Evolutionary conservation across 371 early-diverging fungal species (phyloP), one percentile per base, ranked within the genome.

Genomic region (Mortierella polycephala): DNA sequence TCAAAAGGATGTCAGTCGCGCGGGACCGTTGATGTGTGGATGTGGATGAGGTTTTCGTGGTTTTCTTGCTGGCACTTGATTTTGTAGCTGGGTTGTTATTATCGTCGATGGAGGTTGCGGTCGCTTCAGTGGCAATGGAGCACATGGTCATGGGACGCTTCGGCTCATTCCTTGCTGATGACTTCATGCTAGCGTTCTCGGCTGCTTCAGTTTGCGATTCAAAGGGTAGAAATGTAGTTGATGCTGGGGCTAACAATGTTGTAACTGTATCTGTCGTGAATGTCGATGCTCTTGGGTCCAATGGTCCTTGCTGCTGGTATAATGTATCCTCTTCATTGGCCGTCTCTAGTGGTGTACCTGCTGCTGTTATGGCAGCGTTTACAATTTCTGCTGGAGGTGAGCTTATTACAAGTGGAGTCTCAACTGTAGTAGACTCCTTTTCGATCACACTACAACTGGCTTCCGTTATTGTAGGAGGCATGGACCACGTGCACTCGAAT

Each of bases 1-100:
- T 72, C 18, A 79, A 39, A 23, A 79, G 39, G 37, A 69, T 62
- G 21, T 66, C 73, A 0, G 80, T 69, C 1, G 69, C 80, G 5
- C 73, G 69, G 14, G 80, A 73, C 42, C 80, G 65, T n/a, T 54
- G 51, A 0, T 58, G 49, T 0, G n/a, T 39, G 7, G 60, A 40
- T 6, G 64, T 21, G 11, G 47, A 41, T 0, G 57, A 65, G 3
- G 44, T n/a, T 16, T 46, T 46, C 14, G 53, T 21, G 5, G 16
- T 47, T 5, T 30, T 40, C 42, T 40, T 20, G 18, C 7, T 54
- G 18, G 47, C 49, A 30, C 30, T 30, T 30, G 30, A 30, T 30
- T 30, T 9, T 13, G 37, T 12, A 55, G 16, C n/a, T 30, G 50
- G 5, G 44, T 53, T 11, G 64, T 40, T 14, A 57, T 50, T 12